phyloP scores from a whole-genome alignment of 176 grass and related monocot genomes.

The barley (Hordeum vulgare) region MorexV3_pseudomolecules_assembly NC_058518.1:509154385-509154884 shows the following conservation, averaged over 20 bases:
- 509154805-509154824: not conserved
- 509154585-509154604: not conserved
- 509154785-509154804: not conserved
- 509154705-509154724: conserved; percentile 15
- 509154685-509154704: not conserved
- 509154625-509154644: not conserved
- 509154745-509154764: not conserved
- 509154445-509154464: conserved; percentile 81
- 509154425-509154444: conserved; percentile 84
- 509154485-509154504: conserved; percentile 7
- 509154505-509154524: not conserved
- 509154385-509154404: conserved; percentile 73
- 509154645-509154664: conserved; percentile 3
- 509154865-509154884: conserved; percentile 8
- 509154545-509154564: not conserved
- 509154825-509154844: conserved; percentile 8
- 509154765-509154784: not conserved
- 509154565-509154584: conserved; percentile 3
- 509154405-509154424: conserved; percentile 74
- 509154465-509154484: not conserved
- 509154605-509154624: not conserved
- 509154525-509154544: not conserved
- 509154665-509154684: conserved; percentile 11
- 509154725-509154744: not conserved
- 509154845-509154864: not conserved